Evolutionary conservation across 2,329 filamentous ascomycete species (phyloP).

Genomic region (Aureobasidium pullulans): DNA sequence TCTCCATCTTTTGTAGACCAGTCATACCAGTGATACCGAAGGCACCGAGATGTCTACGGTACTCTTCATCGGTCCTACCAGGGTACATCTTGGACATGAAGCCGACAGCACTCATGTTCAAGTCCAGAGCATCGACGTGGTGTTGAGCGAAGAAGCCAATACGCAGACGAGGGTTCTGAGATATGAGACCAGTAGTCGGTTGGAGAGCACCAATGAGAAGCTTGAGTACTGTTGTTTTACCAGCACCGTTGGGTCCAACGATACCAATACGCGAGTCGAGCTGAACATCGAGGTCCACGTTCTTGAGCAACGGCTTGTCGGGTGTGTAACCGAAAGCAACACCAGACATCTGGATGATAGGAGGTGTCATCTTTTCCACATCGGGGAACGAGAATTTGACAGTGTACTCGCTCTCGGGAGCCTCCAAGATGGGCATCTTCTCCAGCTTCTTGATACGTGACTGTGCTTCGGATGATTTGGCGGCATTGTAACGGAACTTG

Average conservation of each 20-base stretch:
- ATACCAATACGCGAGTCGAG: conserved; percentile 97
- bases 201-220: conserved; percentile 83
- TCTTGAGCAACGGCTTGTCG: conserved; percentile 70
- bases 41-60: conserved; percentile 87
- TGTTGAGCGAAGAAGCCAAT: conserved; percentile 98
- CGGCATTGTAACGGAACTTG: conserved; percentile 98
- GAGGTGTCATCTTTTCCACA: conserved; percentile 93
- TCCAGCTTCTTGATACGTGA: conserved; percentile 99
- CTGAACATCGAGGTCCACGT: conserved; percentile 94
- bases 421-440: conserved; percentile 84
- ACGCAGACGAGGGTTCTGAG: conserved; percentile 77
- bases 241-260: conserved; percentile 96
- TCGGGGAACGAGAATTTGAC: conserved; percentile 97
- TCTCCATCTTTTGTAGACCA: conserved; percentile 88
- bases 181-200: conserved; percentile 73
- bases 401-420: conserved; percentile 88
- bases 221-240: conserved; percentile 97
- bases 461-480: conserved; percentile 96
- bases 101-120: conserved; percentile 79
- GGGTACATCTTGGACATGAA: conserved; percentile 95
- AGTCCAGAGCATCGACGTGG: conserved; percentile 91
- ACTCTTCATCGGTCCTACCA: conserved; percentile 90
- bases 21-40: conserved; percentile 85
- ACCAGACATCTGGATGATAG: conserved; percentile 93
- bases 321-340: conserved; percentile 82